These are phyloP conservation scores for Pseudonectria foliicola DNA, from an alignment of 2,329 filamentous ascomycete genomes.

Conservation along the genomic window DNA sequence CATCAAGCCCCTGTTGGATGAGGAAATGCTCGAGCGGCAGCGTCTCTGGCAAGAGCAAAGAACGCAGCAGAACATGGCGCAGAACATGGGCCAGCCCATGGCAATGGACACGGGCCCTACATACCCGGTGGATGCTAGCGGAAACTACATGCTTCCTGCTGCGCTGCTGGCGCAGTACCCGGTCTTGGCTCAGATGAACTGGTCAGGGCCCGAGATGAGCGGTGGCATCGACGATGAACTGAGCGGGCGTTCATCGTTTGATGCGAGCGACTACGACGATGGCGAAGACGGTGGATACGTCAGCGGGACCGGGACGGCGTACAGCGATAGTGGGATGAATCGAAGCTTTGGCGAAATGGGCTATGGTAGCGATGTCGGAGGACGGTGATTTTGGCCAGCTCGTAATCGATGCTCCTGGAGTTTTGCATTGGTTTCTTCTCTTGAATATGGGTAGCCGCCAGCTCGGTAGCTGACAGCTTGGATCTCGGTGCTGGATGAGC, in stretches of 20 bases:
- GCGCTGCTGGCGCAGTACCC: slow-evolving; percentile 89
- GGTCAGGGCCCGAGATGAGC: slow-evolving; percentile 59
- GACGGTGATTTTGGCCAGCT: slow-evolving; percentile 9
- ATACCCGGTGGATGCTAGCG: slow-evolving; percentile 48
- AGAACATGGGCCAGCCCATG: slow-evolving; percentile 50
- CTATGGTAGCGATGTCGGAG: slow-evolving; percentile 22
- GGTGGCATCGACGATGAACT: slow-evolving; percentile 68
- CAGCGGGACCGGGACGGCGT: slow-evolving; percentile 54
- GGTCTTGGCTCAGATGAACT: slow-evolving; percentile 83
- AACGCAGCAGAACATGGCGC: slow-evolving; percentile 56
- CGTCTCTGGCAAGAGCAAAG: slow-evolving; percentile 67
- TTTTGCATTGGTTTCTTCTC: too few relatives aligned
- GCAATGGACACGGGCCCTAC: slow-evolving; percentile 54
- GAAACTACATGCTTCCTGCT: slow-evolving; percentile 68
- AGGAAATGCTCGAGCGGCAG: slow-evolving; percentile 80
- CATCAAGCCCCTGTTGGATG: slow-evolving; percentile 93
- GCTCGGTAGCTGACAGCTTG: too few relatives aligned
- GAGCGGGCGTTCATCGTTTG: slow-evolving; percentile 75
- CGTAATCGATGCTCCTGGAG: too few relatives aligned
- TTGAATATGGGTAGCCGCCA: too few relatives aligned
- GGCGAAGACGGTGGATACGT: slow-evolving; percentile 65
- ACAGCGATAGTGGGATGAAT: slow-evolving; percentile 47
- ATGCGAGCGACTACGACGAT: slow-evolving; percentile 71
- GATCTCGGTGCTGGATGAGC: too few relatives aligned
- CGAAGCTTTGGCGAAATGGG: slow-evolving; percentile 41